Evolutionary conservation across 2,329 filamentous ascomycete species (phyloP).

Genomic region (Biscogniauxia mediterranea): DNA sequence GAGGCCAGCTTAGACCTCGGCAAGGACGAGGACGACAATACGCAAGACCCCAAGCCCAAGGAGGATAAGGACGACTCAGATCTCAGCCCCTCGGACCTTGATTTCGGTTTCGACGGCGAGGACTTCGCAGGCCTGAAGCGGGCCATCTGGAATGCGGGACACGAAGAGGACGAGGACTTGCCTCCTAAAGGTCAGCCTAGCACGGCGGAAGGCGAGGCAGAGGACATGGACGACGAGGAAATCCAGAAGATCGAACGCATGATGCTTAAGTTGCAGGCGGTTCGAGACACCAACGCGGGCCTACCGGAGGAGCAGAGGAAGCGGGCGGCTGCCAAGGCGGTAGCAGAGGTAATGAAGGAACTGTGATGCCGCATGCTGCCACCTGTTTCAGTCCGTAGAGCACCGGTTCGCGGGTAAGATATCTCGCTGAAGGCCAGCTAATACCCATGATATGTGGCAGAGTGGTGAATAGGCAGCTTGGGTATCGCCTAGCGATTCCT

Average conservation of each 20-base stretch:
- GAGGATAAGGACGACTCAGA: constrained; percentile 24
- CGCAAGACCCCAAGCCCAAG: too few species aligned
- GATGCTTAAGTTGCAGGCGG: constrained; percentile 64
- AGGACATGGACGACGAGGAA: constrained; percentile 43
- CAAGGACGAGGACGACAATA: constrained; percentile 19
- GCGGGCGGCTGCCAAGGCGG: constrained; percentile 59
- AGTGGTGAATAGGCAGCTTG: too few species aligned
- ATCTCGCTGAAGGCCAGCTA: too few species aligned
- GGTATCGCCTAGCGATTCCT: too few species aligned
- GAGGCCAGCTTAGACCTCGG: constrained; percentile 27
- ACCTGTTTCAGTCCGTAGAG: background rate
- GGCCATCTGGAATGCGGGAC: constrained; percentile 49
- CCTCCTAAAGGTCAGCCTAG: constrained; percentile 18
- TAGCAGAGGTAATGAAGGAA: constrained; percentile 64
- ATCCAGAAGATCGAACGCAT: constrained; percentile 60
- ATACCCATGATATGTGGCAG: too few species aligned
- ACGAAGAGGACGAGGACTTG: constrained; percentile 22
- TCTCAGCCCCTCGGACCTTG: constrained; percentile 47
- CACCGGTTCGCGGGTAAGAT: too few species aligned
- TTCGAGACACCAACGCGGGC: constrained; percentile 57
- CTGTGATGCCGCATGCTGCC: constrained; percentile 33
- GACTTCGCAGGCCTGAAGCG: constrained; percentile 53
- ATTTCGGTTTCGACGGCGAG: constrained; percentile 50
- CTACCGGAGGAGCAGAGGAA: constrained; percentile 60
- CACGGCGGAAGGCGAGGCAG: constrained; percentile 25